Conservation (phyloP, 768 basidiomycete genomes). For the Leucosporidium scottii region DNA sequence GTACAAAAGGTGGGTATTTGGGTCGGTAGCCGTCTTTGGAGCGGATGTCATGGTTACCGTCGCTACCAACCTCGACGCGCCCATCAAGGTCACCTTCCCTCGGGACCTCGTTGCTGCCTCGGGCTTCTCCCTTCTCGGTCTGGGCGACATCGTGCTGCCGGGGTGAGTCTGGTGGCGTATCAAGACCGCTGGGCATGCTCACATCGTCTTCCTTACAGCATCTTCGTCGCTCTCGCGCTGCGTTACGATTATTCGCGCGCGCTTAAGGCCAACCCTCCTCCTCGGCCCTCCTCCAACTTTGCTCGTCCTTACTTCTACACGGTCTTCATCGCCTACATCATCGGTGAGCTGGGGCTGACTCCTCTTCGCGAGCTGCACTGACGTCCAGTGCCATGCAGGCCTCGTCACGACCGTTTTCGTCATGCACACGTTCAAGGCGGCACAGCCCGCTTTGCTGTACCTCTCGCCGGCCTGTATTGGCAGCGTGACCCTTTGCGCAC, state of each 20-base stretch:
- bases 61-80: constrained; percentile 78
- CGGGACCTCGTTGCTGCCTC: constrained; percentile 54
- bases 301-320: constrained; percentile 69
- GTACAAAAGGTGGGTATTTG: constrained; percentile 65
- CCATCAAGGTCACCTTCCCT: constrained; percentile 87
- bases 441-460: constrained; percentile 89
- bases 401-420: constrained; percentile 70
- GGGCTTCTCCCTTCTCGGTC: constrained; percentile 81
- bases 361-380: neutral
- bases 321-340: constrained; percentile 59
- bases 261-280: constrained; percentile 34
- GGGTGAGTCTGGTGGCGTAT: constrained; percentile 26
- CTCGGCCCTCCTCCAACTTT: constrained; percentile 43
- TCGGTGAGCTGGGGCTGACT: constrained; percentile 12
- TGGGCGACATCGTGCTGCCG: constrained; percentile 74
- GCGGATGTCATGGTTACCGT: constrained; percentile 68
- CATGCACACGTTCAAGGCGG: constrained; percentile 68
- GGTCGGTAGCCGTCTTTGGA: constrained; percentile 49
- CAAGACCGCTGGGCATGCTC: neutral
- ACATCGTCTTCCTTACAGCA: constrained; percentile 37
- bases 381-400: constrained; percentile 37
- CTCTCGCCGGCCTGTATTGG: constrained; percentile 67
- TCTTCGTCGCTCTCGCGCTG: constrained; percentile 73
- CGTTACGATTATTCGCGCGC: constrained; percentile 65
- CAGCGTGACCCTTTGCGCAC: constrained; percentile 57